A percentile compares a stretch with the other conserved stretches of the same genome.
These are phyloP conservation scores for Knoxdaviesia proteae DNA, from an alignment of 2,329 filamentous ascomycete species.

Conservation along the genomic window DNA sequence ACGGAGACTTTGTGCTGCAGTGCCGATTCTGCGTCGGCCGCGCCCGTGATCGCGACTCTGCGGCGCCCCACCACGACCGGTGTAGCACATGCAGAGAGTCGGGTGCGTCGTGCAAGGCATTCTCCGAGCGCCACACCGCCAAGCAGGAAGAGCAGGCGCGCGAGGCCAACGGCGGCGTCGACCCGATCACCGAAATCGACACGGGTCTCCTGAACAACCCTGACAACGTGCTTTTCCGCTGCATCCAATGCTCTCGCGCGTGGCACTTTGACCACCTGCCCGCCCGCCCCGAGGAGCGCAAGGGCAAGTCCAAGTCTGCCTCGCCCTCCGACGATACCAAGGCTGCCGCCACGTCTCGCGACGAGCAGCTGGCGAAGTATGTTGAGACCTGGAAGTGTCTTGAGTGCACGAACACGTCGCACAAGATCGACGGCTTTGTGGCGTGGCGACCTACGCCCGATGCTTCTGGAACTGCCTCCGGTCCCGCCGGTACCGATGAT, in stretches of 20 bases:
- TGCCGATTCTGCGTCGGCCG: slow-evolving; percentile 66
- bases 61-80: slow-evolving; percentile 44
- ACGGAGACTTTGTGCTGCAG: slow-evolving; percentile 67
- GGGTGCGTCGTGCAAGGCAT: slow-evolving; percentile 54
- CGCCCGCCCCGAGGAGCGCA: slow-evolving; percentile 11
- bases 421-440: slow-evolving; percentile 58
- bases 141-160: slow-evolving; percentile 70
- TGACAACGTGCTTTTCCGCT: slow-evolving; percentile 65
- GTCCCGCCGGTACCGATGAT: slow-evolving; percentile 1
- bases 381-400: slow-evolving; percentile 57
- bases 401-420: slow-evolving; percentile 43
- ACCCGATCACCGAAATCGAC: slow-evolving; percentile 50
- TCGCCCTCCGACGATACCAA: neutral
- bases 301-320: too few relatives aligned
- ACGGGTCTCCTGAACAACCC: slow-evolving; percentile 50
- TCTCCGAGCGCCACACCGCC: slow-evolving; percentile 50
- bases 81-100: slow-evolving; percentile 49
- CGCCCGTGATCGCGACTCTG: slow-evolving; percentile 43
- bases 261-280: slow-evolving; percentile 78
- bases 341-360: slow-evolving; percentile 20
- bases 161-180: slow-evolving; percentile 55
- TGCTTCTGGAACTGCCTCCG: neutral
- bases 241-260: slow-evolving; percentile 50
- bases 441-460: slow-evolving; percentile 55
- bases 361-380: slow-evolving; percentile 52